Evolutionary conservation across 768 basidiomycete species (phyloP).

Genomic region (Multifurca ochricompacta): DNA sequence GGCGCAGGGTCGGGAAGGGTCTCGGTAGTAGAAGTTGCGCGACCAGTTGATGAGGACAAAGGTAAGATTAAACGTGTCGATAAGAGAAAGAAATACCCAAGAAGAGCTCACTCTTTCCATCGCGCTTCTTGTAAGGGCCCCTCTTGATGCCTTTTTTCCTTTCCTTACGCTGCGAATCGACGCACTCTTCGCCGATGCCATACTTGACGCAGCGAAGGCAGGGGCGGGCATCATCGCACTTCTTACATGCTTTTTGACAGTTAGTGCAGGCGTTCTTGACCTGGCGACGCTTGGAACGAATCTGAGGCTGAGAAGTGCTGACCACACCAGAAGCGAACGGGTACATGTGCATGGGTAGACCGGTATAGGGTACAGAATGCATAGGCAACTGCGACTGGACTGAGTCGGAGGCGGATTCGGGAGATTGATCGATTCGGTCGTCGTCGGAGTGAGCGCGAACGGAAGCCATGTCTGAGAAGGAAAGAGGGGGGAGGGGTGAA

Average conservation of each 20-base stretch:
- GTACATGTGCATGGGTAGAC: conserved; percentile 63
- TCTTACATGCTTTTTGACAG: conserved; percentile 88
- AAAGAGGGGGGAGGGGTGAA: conserved; percentile 1
- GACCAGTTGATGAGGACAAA: conserved; percentile 30
- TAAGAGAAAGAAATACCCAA: conserved; percentile 17
- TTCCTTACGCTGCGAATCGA: conserved; percentile 89
- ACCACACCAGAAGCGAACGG: conserved; percentile 47
- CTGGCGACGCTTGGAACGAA: conserved; percentile 72
- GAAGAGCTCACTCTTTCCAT: conserved; percentile 67
- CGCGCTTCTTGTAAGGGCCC: conserved; percentile 93
- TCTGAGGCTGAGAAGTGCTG: conserved; percentile 39
- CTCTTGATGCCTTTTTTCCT: conserved; percentile 82
- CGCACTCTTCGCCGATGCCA: conserved; percentile 77
- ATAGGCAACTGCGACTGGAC: conserved; percentile 44
- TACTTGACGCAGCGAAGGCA: conserved; percentile 92
- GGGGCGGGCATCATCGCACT: conserved; percentile 85
- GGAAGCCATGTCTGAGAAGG: conserved; percentile 18
- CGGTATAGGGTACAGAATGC: conserved; percentile 44
- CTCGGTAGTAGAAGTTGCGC: conserved; percentile 50
- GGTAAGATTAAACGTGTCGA: conserved; percentile 22
- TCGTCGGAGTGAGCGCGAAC: conserved; percentile 27
- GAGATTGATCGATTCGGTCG: conserved; percentile 30
- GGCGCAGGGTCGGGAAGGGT: conserved; percentile 34
- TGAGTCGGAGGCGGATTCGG: conserved; percentile 24
- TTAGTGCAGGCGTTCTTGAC: conserved; percentile 91